Conservation (phyloP, 2,329 filamentous ascomycete genomes). For the Coleophoma cylindrospora region DNA sequence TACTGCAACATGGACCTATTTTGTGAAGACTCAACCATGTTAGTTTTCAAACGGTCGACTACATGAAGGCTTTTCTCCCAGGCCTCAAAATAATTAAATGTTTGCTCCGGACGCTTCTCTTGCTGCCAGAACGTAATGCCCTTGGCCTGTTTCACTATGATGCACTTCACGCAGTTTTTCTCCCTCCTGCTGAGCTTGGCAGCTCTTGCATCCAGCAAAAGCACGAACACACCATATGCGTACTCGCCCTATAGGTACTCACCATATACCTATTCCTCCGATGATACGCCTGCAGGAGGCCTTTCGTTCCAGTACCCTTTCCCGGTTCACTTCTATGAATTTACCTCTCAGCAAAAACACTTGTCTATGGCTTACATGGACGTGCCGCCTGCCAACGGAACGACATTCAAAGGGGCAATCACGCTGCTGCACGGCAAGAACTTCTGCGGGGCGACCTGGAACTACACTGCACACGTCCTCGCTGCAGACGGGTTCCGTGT, state of each 20-base stretch:
- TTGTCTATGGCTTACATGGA: constrained; percentile 54
- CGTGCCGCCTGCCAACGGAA: constrained; percentile 32
- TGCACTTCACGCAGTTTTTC: not conserved
- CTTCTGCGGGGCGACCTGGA: constrained; percentile 50
- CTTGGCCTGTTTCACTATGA: not conserved
- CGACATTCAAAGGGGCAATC: constrained; percentile 25
- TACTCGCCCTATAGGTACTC: not conserved
- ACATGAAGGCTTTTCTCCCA: too few species aligned
- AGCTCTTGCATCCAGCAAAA: not conserved
- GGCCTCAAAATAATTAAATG: too few species aligned
- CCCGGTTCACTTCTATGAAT: constrained; percentile 41
- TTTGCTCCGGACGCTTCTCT: too few species aligned
- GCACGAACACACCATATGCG: not conserved
- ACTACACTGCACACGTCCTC: constrained; percentile 38
- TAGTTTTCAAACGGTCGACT: too few species aligned
- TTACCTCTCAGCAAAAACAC: constrained; percentile 40
- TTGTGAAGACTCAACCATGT: too few species aligned
- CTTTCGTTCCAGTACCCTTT: constrained; percentile 42
- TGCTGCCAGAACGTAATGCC: too few species aligned
- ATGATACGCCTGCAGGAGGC: constrained; percentile 1
- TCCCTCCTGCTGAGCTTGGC: not conserved
- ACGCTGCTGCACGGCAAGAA: constrained; percentile 51
- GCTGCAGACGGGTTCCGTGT: constrained; percentile 41
- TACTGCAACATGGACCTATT: too few species aligned
- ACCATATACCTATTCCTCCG: not conserved